Evolutionary conservation across 192 early-diverging fungal genomes (phyloP), one percentile per base, ranked within the genome.

Genomic region (Pilaira anomala): DNA sequence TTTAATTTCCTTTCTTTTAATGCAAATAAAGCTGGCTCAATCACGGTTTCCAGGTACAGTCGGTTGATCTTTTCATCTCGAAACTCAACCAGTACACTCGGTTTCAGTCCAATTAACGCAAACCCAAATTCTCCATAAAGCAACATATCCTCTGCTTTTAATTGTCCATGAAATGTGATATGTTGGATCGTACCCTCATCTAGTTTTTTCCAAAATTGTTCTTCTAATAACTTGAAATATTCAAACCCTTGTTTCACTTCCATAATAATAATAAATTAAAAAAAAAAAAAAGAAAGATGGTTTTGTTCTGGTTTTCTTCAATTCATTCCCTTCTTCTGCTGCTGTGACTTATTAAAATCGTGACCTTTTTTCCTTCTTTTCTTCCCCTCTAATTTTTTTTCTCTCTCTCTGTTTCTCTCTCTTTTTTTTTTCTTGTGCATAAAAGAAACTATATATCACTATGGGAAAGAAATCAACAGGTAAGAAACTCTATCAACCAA

Each of bases 71-170:
- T 41, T 19, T 57, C 36, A 22, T 42, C 19, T 41, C 40, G 33
- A 24, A 63, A 63, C 19, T 63, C 48, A 44, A 63, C 28, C 2
- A 63, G 36, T 7, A 63, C 49, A 26, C 62, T 51, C 13, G 49
- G 62, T 36, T 63, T 63, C 1, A 63, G 49, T 6, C 39, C 62
- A 14, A 51, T n/a, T n/a, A 63, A 13, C 12, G 30, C 39, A 52
- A 63, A 63, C 2, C 48, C 62, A 22, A 63, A 50, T 24, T 63
- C 62, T 26, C 62, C 62, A 41, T 63, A 63, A 0, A 63, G 11
- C 12, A 39, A 41, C 48, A 48, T 51, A 30, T 63, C 62, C 9
- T 52, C n/a, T 0, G 36, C 19, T 1, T 49, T 51, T 18, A 50
- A 44, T 0, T 50, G 19, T 19, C 62, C 62, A 5, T 51, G 6